A percentile compares a stretch with the other conserved stretches of the same genome.
These are phyloP conservation scores for Warburgia ugandensis DNA, from an alignment of 164 flowering plant species.

Conservation along the genomic window DNA sequence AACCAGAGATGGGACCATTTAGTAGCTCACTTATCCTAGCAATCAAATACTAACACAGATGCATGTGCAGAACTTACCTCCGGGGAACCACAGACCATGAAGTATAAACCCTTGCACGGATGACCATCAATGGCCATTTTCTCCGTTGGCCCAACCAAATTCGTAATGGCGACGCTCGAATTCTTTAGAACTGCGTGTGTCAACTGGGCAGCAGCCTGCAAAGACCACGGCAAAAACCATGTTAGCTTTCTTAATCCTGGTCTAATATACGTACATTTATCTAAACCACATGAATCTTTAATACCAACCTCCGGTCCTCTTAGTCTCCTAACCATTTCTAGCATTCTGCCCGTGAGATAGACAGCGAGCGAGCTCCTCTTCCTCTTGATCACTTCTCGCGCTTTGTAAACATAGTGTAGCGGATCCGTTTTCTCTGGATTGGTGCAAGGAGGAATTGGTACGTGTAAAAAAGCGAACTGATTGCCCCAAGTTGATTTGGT, in stretches of 20 bases:
- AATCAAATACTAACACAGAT: too few species aligned
- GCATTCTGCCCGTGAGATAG: conserved; percentile 27
- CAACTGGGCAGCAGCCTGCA: conserved; percentile 24
- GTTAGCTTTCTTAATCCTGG: too few species aligned
- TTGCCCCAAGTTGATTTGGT: conserved; percentile 35
- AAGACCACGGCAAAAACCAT: too few species aligned
- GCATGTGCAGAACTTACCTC: too few species aligned
- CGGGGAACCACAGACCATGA: conserved; percentile 31
- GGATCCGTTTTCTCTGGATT: conserved; percentile 18
- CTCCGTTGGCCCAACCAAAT: conserved; percentile 40
- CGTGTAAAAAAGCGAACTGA: conserved; percentile 25
- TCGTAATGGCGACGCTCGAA: conserved; percentile 38
- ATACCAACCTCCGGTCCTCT: conserved; percentile 55
- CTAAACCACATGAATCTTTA: too few species aligned
- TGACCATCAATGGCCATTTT: conserved; percentile 28
- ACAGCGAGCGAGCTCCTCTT: conserved; percentile 35
- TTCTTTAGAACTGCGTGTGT: conserved; percentile 25
- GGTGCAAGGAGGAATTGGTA: conserved; percentile 12
- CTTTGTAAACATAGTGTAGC: conserved; percentile 24
- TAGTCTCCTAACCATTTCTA: conserved; percentile 27
- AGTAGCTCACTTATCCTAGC: too few species aligned
- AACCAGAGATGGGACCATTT: too few species aligned
- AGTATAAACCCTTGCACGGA: conserved; percentile 33
- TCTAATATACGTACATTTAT: too few species aligned
- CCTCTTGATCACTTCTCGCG: conserved; percentile 26